Base-by-base conservation (phyloP, 192 early-diverging fungal genomes). In the Backusella tuberculispora region DNA sequence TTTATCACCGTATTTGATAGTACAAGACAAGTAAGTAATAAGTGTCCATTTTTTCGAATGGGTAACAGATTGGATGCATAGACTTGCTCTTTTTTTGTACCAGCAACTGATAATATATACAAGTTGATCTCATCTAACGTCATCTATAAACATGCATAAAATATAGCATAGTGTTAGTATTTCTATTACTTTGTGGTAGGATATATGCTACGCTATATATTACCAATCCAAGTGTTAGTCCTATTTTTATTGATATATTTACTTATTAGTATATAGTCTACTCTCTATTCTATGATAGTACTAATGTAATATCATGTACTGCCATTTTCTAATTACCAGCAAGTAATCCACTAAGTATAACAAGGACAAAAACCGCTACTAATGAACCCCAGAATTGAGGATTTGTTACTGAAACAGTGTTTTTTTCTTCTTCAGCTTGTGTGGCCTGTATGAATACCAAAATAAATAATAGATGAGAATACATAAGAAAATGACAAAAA, bases 1-100 rank as follows among this genome's bases (percentile, higher is more conserved):
- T 98, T 98, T 46, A 98, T 84, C 17, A 98, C 78, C 0, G 93
- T 94, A 78, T 97, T 97, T 21, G 89, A 87, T 41, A 98, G 78
- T 17, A 98, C 77, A 14, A 98, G 85, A 14, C 95, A 95, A 1
- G 95, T 92, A 12, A 97, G 79, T 37, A 95, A 85, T 89, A 94
- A 89, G 78, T 96, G 95, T 2, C 89, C 90, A 78, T 95, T 91
- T 81, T 91, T 94, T 38, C 96, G 85, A 66, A 96, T 91, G 10
- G 96, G 96, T 78, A 88, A 85, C 71, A 97, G 95, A 29, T 88
- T 80, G 8, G 67, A 82, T 0, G 95, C 96, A 72, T 91, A 92
- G 26, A 74, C 77, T 63, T 84, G 87, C 72, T 98, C 90, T 40
- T 77, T 79, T 3, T 78, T 77, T 1, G 88, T 88, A 10, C 95